Base-by-base conservation (phyloP, 2,329 filamentous ascomycete genomes). In the Apiospora arundinis region DNA sequence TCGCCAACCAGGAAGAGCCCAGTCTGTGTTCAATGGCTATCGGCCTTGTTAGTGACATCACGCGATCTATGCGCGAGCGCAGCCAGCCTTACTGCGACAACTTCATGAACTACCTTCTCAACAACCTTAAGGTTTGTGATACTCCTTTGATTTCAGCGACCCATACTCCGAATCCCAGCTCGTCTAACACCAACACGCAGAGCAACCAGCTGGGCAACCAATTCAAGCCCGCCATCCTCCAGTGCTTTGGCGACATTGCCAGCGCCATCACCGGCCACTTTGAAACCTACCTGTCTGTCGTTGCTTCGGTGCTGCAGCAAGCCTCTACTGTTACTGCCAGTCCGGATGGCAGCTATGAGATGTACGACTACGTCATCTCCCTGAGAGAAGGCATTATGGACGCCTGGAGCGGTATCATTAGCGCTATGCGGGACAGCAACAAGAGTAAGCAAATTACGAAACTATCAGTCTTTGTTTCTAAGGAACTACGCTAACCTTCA, bases 331-430 rank as follows among this genome's bases (percentile, higher is more conserved):
- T 99, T 71, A 93, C 92, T 44, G 90, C 93, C 56, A 90, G 90
- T 71, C 88, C 91, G 40, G 95, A 98, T 75, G 92, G 93, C 72
- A 93, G 93, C 68, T 96, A 95, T 77, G 96, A 99, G 83, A 97
- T 98, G 93, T 92, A 95, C 71, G 95, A 98, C 83, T 99, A 99
- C 81, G 92, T 99, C 76, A 90, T 97, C 74, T 97, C 95, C 25
- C 89, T 99, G 67, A 92, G 96, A 70, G 97, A 99, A 81, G 96
- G 95, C 76, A 98, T 99, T 76, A 97, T 98, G 92, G 96, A 99
- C 87, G 96, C 96, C 45, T 99, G 97, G 95, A 95, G 95, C 78
- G 96, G 96, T 76, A 96, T 97, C 75, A 95, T 99, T 80, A 91
- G 95, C 81, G 95, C 96, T 69, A 95, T 98, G 92, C 97, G 96